Evolutionary conservation across 495 filamentous ascomycete species (phyloP), one percentile per base, ranked within the genome.

Genomic region (Oleoguttula mirabilis): DNA sequence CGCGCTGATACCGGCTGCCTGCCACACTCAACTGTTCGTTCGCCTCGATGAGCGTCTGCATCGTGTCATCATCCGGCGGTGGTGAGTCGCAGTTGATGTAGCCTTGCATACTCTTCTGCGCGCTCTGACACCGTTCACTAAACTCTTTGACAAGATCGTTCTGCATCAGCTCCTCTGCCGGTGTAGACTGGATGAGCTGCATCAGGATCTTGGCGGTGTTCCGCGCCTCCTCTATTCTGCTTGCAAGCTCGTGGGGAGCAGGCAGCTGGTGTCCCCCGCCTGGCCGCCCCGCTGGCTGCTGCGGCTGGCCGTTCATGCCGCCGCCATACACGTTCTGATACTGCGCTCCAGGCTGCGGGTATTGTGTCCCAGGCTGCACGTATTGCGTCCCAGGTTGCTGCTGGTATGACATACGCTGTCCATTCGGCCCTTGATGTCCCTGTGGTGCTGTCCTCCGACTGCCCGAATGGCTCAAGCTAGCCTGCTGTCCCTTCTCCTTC

Each of bases 131-230:
- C 7, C 90, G 83, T 51, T 94, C 82, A 23, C 76, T 72, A 55
- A 99, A 99, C 61, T 99, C 90, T 50, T 77, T 79, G 58, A 96
- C 77, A 7, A 99, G 69, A 12, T 96, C 92, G 55, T 90, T 88
- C 20, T 60, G 57, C 12, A 82, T 71, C 4, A 95, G 57, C 58
- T 96, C 88, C 3, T 65, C 55, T 0, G 80, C 68, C 0, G 87
- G 79, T 0, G 88, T 94, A 11, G 76, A 82, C 49, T 86, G 81
- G 0, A 93, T 75, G 12, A 94, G 77, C 60, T 99, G 90, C 24
- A 81, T 72, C 10, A 99, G 79, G 16, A 99, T 74, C 54, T 86
- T 88, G 3, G 88, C 87, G 3, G 84, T 86, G 3, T 83, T 94
- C 36, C 75, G 73, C 1, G 88, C 88, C 62, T 99, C 90, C 55